Conservation (phyloP, 768 basidiomycete genomes). For the Pholiota microspora region DNA sequence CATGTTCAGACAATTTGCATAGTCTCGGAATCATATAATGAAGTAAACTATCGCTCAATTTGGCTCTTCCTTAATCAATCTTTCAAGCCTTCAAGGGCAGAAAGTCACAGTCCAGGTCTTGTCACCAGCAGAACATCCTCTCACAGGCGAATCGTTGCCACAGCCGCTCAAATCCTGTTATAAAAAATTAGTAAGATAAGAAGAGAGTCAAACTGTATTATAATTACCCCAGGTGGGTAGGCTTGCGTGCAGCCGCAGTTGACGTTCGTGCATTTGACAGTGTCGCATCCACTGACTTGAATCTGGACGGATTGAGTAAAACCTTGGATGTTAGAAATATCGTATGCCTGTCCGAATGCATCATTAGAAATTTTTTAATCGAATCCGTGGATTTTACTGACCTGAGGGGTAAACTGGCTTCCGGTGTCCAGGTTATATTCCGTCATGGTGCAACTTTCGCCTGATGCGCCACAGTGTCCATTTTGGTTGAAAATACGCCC, state of each 20-base stretch:
- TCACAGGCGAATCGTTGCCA: conserved; percentile 35
- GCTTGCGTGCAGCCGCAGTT: conserved; percentile 33
- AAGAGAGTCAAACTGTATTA: neutral
- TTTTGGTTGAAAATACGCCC: conserved; percentile 39
- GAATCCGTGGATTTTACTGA: neutral
- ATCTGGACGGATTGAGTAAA: conserved; percentile 38
- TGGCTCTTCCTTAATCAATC: no score
- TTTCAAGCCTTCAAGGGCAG: conserved; percentile 11
- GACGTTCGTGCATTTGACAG: conserved; percentile 36
- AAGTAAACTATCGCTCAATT: no score
- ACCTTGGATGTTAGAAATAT: conserved; percentile 43
- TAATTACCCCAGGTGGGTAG: conserved; percentile 32
- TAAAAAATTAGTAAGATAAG: neutral
- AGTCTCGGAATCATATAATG: no score
- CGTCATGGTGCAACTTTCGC: conserved; percentile 36
- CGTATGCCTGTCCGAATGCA: conserved; percentile 31
- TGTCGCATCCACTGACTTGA: conserved; percentile 34
- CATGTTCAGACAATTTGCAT: neutral
- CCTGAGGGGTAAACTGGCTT: conserved; percentile 25
- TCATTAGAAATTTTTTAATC: neutral
- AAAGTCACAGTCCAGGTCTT: conserved; percentile 28
- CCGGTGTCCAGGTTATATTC: conserved; percentile 41
- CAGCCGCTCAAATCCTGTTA: conserved; percentile 34
- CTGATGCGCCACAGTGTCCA: conserved; percentile 32
- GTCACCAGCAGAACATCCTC: conserved; percentile 32